Base-by-base conservation (phyloP, 768 basidiomycete species). In the Boletus rubropictus region DNA sequence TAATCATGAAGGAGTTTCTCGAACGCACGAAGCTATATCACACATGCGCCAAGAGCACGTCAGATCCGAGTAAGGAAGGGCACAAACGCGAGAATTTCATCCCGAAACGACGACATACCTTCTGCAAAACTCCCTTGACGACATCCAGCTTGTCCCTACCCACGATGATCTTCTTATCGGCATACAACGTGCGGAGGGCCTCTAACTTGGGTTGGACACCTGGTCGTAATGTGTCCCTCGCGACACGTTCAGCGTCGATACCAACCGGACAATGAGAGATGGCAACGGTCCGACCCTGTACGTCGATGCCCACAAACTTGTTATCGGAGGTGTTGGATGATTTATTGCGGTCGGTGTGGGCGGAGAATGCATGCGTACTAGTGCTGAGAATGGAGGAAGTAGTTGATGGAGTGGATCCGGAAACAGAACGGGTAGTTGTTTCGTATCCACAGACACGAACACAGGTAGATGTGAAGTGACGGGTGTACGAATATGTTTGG, bases 141-240 rank as follows among this genome's bases (percentile, higher is more conserved):
- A 93, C 89, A 60, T 98, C 95, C 34, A 98, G 77, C 72, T 99
- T 99, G 68, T 99, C 95, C 7, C 95, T 78, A 15, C 92, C 95
- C 11, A 98, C 89, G 47, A 99, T 93, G 61, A 99, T 97, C 77
- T 97, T 97, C 78, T 97, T 97, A 52, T 89, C 90, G 54, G 90
- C 84, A 65, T 99, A 99, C 12, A 97, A 67, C 17, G 81, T 74
- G 22, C 82, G 73, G 0, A 98, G 77, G 2, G 91, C 85, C 39
- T 87, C 87, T 15, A 95, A 73, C 67, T 95, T 96, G n/a, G 94
- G 94, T 46, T 79, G 70, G 50, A 98, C 84, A 5, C 91, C 92
- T 0, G 90, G 83, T 1, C 84, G 74, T 34, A 81, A 83, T 78
- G 84, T 77, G 64, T 97, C 95, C 39, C 78, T 72, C 20, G 82